phyloP scores from a whole-genome alignment of 2,329 filamentous ascomycete genomes.

The Sporothrix pallida region DNA sequence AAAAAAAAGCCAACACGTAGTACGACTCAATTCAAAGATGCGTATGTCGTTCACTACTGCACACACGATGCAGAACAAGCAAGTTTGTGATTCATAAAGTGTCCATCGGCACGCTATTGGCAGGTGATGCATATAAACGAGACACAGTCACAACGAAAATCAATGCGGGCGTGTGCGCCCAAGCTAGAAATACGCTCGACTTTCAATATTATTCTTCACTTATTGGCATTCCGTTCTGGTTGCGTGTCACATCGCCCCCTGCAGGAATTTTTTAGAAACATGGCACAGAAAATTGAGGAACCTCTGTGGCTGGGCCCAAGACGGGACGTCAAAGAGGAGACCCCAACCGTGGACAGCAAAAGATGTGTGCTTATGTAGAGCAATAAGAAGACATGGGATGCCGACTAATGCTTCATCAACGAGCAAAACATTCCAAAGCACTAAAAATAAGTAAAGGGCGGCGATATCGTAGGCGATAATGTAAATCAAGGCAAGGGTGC shows the following conservation, averaged over 20 bases:
- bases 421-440: too few relatives aligned
- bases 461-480: background rate
- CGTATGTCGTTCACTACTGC: background rate
- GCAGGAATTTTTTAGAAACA: background rate
- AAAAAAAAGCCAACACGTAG: too few relatives aligned
- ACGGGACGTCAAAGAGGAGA: background rate
- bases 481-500: background rate
- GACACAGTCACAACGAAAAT: background rate
- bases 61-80: background rate
- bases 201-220: too few relatives aligned
- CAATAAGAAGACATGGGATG: too few relatives aligned
- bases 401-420: too few relatives aligned
- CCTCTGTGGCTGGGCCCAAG: background rate
- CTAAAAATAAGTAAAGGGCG: background rate
- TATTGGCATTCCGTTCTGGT: background rate
- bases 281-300: background rate
- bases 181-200: background rate
- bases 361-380: background rate
- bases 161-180: background rate
- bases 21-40: background rate
- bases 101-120: too few relatives aligned
- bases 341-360: background rate
- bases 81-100: background rate
- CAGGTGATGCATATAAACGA: background rate
- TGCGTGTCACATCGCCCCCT: background rate